Evolutionary conservation across 2,329 filamentous ascomycete species (phyloP).

Genomic region (Colletotrichum tropicicola): DNA sequence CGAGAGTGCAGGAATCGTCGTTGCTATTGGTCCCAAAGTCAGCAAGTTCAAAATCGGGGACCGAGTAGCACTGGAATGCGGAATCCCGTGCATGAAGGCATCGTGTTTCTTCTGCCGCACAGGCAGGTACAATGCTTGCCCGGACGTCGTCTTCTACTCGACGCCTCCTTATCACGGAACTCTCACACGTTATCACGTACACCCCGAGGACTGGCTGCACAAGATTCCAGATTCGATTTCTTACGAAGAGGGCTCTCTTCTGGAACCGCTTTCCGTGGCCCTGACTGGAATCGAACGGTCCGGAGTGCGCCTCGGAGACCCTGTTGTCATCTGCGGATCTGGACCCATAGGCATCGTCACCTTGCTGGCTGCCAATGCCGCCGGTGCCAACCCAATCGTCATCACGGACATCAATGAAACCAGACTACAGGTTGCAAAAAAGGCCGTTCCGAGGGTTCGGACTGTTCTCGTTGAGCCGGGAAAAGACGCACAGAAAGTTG

Average conservation of each 20-base stretch:
- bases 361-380: constrained; percentile 51
- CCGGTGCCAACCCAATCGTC: constrained; percentile 51
- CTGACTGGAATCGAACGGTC: constrained; percentile 52
- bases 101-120: constrained; percentile 44
- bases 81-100: constrained; percentile 41
- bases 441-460: constrained; percentile 7
- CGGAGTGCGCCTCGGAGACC: constrained; percentile 47
- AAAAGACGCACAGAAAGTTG: neutral
- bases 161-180: constrained; percentile 49
- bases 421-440: constrained; percentile 10
- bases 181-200: constrained; percentile 43
- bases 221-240: constrained; percentile 44
- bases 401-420: constrained; percentile 47
- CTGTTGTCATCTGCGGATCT: constrained; percentile 45
- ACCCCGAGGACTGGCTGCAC: constrained; percentile 48
- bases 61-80: constrained; percentile 33
- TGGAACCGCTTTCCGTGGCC: constrained; percentile 58
- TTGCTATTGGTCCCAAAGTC: constrained; percentile 6
- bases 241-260: constrained; percentile 52
- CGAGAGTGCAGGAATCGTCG: constrained; percentile 20
- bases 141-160: constrained; percentile 48
- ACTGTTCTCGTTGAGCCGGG: constrained; percentile 3
- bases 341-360: constrained; percentile 47
- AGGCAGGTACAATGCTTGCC: constrained; percentile 51
- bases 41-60: constrained; percentile 14